Base-by-base conservation (phyloP, 202 grass and related monocot genomes). In the Hordeum pubiflorum region DNA sequence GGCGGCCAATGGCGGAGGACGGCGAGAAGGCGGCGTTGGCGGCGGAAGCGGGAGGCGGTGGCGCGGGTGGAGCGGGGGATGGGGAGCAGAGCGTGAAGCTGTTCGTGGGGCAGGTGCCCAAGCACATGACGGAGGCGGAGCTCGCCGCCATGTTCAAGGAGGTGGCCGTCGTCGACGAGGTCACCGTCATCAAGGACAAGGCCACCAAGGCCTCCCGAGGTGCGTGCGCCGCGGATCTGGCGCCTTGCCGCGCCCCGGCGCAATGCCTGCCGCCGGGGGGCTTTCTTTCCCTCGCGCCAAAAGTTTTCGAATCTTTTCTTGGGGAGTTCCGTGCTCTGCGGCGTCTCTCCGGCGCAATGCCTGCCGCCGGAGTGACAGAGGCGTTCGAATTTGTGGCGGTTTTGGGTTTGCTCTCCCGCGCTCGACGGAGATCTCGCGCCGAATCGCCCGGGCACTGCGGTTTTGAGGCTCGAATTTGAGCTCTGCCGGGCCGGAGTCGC, bases 181-280 rank as follows among this genome's bases (percentile, higher is more conserved):
- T 96, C 87, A 99, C 89, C 85, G 86, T 99, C 89, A 99, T 99
- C 76, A 92, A 89, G 85, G 97, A 99, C 91, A 99, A 99, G 91
- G 85, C 79, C 43, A 99, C 97, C 78, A 99, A 90, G 79, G 85
- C 86, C 37, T 99, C 97, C 59, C 83, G 96, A 99, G 96, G 96
- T 99, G 65, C 61, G 78, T 15, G 13, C 43, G 43, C 43, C n/a
- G 18, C 55, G 55, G 55, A 68, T 89, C 87, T 84, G 74, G 85
- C 6, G 24, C 7, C 38, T 1, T 20, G 5, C 6, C 27, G 27
- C 27, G 27, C 27, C 27, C 27, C 27, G 27, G 1, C 14, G 69
- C 41, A 52, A 72, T 72, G 69, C 69, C 43, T 24, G 24, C 22
- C 40, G 68, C 22, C 2, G 23, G 6, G 26, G 26, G 11, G 39